Base-by-base conservation (phyloP, 495 filamentous ascomycete genomes). In the Lineolata rhizophorae region DNA sequence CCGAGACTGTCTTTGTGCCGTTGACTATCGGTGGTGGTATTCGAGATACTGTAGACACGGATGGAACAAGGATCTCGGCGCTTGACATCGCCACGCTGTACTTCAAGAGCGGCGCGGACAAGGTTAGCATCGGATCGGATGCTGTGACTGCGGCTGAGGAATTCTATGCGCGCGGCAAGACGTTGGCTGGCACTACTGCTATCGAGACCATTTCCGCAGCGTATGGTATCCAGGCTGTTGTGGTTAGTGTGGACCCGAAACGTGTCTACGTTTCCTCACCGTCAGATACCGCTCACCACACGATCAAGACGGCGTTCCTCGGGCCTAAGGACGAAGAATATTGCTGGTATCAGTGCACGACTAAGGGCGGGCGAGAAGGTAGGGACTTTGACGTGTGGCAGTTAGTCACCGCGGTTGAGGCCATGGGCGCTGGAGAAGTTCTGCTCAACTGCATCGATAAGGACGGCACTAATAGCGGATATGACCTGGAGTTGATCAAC, bases 311-410 rank as follows among this genome's bases (percentile, higher is more conserved):
- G 3, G 48, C 54, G 9, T 64, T 56, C 36, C 68, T 65, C 2
- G 80, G 83, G 6, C 73, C 76, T 1, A 56, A 66, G 2, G 81
- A 84, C 3, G 82, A 94, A 54, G 54, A 55, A 31, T 77, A 69
- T 53, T 92, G 81, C 56, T 97, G 87, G 87, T 97, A 95, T 41
- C 85, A 92, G 34, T 93, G 84, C 53, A 97, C 87, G 9, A 78
- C 90, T 50, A 92, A 83, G 61, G 87, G 87, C 14, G 87, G 87
- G 3, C 65, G 87, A 22, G 87, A 97, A 55, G 78, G 73, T 5
- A 63, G 81, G 13, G 85, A 95, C 43, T 56, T 97, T 30, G 83
- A 93, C 51, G 87, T 93, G 6, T 65, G 75, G 5, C 76, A 95
- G 49, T 61, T 97, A 1, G 75, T 76, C 4, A 64, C 64, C 41